phyloP scores from a whole-genome alignment of 2,329 filamentous ascomycete genomes.

The Coleophoma crateriformis region DNA sequence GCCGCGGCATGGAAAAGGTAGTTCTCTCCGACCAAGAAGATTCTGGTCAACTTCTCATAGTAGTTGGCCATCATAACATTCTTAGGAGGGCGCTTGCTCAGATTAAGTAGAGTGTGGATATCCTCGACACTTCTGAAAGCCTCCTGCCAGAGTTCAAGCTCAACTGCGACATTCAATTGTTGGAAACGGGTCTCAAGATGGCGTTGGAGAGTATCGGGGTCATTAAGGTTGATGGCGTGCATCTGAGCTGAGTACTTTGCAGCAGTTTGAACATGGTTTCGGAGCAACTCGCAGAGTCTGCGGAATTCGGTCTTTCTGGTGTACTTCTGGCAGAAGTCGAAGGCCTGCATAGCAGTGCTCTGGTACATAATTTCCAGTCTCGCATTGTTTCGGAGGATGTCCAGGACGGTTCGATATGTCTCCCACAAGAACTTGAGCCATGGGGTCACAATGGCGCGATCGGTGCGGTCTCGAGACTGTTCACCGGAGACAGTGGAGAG shows the following conservation, averaged over 20 bases:
- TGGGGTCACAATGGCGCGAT: constrained; percentile 95
- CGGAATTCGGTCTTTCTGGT: constrained; percentile 99
- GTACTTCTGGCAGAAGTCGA: constrained; percentile 98
- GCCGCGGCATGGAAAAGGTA: constrained; percentile 98
- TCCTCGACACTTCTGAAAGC: constrained; percentile 99
- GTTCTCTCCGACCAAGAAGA: constrained; percentile 98
- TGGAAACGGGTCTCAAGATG: constrained; percentile 98
- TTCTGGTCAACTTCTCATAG: constrained; percentile 97
- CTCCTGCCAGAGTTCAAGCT: constrained; percentile 98
- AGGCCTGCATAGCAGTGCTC: constrained; percentile 94
- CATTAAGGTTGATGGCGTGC: constrained; percentile 98
- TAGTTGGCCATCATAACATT: constrained; percentile 99
- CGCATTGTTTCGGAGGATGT: constrained; percentile 98
- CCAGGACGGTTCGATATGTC: constrained; percentile 95
- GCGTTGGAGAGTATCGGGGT: constrained; percentile 93
- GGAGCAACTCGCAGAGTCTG: constrained; percentile 92
- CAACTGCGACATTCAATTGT: constrained; percentile 95
- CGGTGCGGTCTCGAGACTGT: constrained; percentile 94
- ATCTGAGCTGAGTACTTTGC: constrained; percentile 99
- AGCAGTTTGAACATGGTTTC: constrained; percentile 97
- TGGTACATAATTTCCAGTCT: constrained; percentile 97
- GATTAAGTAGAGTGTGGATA: constrained; percentile 92
- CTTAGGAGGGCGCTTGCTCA: constrained; percentile 97
- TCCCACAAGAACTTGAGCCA: constrained; percentile 99
- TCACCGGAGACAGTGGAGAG: constrained; percentile 97